Evolutionary conservation across 129 eudicot species (phyloP), one percentile per base, ranked within the genome.

Genomic region (Erigeron canadensis): DNA sequence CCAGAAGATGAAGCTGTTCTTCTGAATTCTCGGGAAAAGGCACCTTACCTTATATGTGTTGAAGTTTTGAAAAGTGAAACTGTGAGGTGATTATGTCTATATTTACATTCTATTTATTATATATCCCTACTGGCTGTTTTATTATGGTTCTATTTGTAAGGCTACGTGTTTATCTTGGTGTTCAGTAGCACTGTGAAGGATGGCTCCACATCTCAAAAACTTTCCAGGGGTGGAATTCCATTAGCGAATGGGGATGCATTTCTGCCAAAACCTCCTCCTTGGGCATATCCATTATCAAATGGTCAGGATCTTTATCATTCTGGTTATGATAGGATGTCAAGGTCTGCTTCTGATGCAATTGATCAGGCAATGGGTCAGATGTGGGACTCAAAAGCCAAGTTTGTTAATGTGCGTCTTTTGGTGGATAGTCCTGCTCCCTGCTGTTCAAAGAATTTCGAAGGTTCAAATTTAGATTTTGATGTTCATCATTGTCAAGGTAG

Each of bases 1-100:
- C 99, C 99, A 40, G 99, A 89, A 80, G 97, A 94, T 81, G 99
- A 94, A 85, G 97, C 97, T 9, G 93, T 90, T 73, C 99, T 94
- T 75, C 73, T 94, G 43, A 94, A 94, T 83, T 94, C 99, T 8
- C 84, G 99, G 78, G 99, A 94, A 81, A 94, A 94, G 74, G 99
- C 99, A 73, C 99, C 99, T 57, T 94, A 87, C 72, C 67, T 94
- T 51, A 94, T 94, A 71, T 94, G 96, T 67, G 88, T 94, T 70
- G 99, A 94, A 85, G 97, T 94, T 41, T 61, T 94, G 71, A 90
- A 81, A 82, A 76, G 97, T 82, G 99, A 94, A 77, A 82, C 83
- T 13, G 79, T 77, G 60, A 90, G 95, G 98, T 93, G 83, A 83
- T 42, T 75, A 57, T 34, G 69, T 53, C 38, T 57, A 45, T 65